Conservation (phyloP, 352 stramenopile species). For the Globisporangium radiosum region DNA sequence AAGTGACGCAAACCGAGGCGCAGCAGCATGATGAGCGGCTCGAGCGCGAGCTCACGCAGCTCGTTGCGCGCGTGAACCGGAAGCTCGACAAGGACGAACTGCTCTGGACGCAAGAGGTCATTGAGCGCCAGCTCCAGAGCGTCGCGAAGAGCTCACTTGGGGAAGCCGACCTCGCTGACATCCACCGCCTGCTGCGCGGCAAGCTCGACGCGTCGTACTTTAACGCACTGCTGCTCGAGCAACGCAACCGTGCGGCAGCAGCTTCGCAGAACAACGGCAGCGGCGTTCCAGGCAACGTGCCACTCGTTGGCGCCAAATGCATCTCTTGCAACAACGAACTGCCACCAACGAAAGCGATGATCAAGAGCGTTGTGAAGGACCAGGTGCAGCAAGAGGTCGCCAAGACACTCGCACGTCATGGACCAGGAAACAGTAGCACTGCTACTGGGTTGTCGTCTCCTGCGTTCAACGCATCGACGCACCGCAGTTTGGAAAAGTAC, state of each 20-base stretch:
- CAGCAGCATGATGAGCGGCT: slow-evolving; percentile 43
- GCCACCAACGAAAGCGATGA: slow-evolving; percentile 52
- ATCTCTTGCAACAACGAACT: slow-evolving; percentile 65
- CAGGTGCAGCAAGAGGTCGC: slow-evolving; percentile 61
- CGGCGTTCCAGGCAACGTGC: too few relatives aligned
- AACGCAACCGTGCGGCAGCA: too few relatives aligned
- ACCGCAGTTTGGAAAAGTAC: slow-evolving; percentile 60
- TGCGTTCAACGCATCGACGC: slow-evolving; percentile 46
- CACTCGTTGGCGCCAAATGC: slow-evolving; percentile 26
- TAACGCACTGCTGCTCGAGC: too few relatives aligned
- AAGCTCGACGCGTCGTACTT: too few relatives aligned
- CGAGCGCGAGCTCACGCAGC: slow-evolving; percentile 51
- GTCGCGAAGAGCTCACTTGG: too few relatives aligned
- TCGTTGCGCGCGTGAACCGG: slow-evolving; percentile 19
- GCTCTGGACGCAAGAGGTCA: too few relatives aligned
- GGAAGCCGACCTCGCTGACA: too few relatives aligned
- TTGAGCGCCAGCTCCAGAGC: too few relatives aligned
- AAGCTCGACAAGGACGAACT: too few relatives aligned
- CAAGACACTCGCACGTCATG: slow-evolving; percentile 24
- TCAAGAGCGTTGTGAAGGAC: slow-evolving; percentile 47
- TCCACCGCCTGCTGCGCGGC: too few relatives aligned
- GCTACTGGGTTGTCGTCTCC: slow-evolving; percentile 10
- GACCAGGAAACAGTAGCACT: background rate
- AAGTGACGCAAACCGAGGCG: slow-evolving; percentile 33
- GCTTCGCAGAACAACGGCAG: too few relatives aligned